Evolutionary conservation across 208 protist species (phyloP).

Genomic region (Angomonas ambiguus): DNA sequence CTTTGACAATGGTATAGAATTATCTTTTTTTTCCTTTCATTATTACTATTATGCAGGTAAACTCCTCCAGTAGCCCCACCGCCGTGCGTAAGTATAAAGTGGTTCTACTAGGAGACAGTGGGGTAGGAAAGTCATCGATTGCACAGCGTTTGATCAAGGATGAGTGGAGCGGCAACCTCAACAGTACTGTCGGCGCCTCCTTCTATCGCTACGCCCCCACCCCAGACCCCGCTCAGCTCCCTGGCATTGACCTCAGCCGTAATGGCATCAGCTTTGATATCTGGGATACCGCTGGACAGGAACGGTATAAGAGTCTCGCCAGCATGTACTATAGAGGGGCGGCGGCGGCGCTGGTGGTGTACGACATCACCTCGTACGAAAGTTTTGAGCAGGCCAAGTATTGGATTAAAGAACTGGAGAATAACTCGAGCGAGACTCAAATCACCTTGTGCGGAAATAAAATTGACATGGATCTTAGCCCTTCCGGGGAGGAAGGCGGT

Average conservation of each 20-base stretch:
- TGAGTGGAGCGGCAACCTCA: slow-evolving; percentile 62
- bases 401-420: slow-evolving; percentile 95
- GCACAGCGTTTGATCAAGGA: slow-evolving; percentile 80
- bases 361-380: slow-evolving; percentile 94
- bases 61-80: too few relatives aligned
- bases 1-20: too few relatives aligned
- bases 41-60: too few relatives aligned
- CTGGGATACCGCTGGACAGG: slow-evolving; percentile 90
- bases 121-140: slow-evolving; percentile 88
- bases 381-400: slow-evolving; percentile 93
- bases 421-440: slow-evolving; percentile 86
- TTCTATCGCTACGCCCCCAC: slow-evolving; percentile 77
- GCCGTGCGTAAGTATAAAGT: slow-evolving; percentile 73
- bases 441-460: slow-evolving; percentile 96
- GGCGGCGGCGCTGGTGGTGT: slow-evolving; percentile 92
- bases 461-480: slow-evolving; percentile 7
- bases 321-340: slow-evolving; percentile 93
- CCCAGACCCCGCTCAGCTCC: slow-evolving; percentile 14
- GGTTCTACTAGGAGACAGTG: slow-evolving; percentile 84
- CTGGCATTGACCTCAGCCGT: neutral
- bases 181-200: slow-evolving; percentile 79
- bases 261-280: slow-evolving; percentile 72
- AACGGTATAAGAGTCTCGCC: slow-evolving; percentile 84
- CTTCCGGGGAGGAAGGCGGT: slow-evolving; percentile 7
- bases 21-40: too few relatives aligned